Base-by-base conservation (phyloP, 2,329 filamentous ascomycete species). In the Akanthomyces muscarius region DNA sequence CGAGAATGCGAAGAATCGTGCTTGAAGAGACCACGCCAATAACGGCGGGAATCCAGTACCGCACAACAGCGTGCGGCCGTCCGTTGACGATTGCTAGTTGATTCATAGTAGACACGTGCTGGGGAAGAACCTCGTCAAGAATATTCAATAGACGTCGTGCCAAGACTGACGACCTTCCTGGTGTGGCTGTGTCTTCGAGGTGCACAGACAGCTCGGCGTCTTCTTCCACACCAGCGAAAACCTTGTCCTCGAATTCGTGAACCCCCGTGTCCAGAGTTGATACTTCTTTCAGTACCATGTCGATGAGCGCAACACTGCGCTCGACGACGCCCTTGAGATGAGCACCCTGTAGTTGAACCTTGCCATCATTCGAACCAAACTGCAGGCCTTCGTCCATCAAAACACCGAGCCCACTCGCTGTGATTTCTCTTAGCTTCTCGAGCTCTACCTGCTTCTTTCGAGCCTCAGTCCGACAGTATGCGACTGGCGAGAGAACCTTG, bases 21-120 rank as follows among this genome's bases (percentile, higher is more conserved):
- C 90, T 93, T 0, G 91, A 94, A 0, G 93, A 97, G 13, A 96
- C 78, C 3, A 97, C 73, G 1, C 91, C 82, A 10, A 86, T 75
- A 1, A 86, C 83, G 0, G 86, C 84, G 1, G 93, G 92, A 5
- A 97, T 80, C 95, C 95, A 99, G 76, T 97, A 98, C 54, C 95
- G 86, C 3, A 96, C 81, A 5, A 95, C 70, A 45, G 80, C 78
- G 5, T 89, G 86, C 0, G 95, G 95, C 25, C 88, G 88, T 8
- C 94, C 93, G 71, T 94, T 89, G 59, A 86, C 76, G 33, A 74
- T 74, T 4, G 88, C 83, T 4, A 89, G 75, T 0, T 73, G 71
- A 47, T 79, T 77, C 64, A 89, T 87, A 44, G 81, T 80, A 10
- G 74, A 70, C 2, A 83, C 77, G 69, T 97, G 91, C 16, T 81